These are phyloP conservation scores for Globomyces sp. DNA, from an alignment of 371 early-diverging fungal species.

Conservation along the genomic window DNA sequence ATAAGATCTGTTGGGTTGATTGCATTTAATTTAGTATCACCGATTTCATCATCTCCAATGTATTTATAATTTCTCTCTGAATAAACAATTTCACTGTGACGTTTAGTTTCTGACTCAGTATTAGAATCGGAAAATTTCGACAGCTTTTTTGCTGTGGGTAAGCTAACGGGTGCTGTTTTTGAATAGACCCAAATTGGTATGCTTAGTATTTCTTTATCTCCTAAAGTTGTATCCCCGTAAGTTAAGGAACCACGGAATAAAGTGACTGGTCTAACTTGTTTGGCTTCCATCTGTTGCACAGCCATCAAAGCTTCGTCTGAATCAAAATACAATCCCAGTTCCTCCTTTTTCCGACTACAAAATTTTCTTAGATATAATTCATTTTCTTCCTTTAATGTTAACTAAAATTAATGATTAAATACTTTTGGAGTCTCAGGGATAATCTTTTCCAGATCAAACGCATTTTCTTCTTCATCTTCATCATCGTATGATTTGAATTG, in stretches of 20 bases:
- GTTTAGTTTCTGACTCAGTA: not conserved
- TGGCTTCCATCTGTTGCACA: conserved; percentile 48
- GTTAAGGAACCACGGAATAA: conserved; percentile 55
- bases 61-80: not conserved
- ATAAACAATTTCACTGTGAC: not conserved
- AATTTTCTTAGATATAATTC: conserved; percentile 47
- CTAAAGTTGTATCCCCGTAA: conserved; percentile 46
- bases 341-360: conserved; percentile 31
- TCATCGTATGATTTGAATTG: conserved; percentile 40
- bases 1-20: not conserved
- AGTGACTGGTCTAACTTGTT: conserved; percentile 57
- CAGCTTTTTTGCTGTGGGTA: conserved; percentile 1
- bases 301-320: conserved; percentile 52
- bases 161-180: not conserved
- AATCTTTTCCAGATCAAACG: conserved; percentile 25
- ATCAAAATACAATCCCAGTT: conserved; percentile 16
- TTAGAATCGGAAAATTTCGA: not conserved
- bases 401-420: not conserved
- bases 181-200: conserved; percentile 6
- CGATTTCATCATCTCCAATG: not conserved
- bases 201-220: not conserved
- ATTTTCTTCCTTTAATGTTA: not conserved
- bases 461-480: conserved; percentile 17
- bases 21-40: conserved; percentile 1
- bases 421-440: not conserved